These are phyloP conservation scores for Neonectria hederae DNA, from an alignment of 2,329 filamentous ascomycete genomes.

Conservation along the genomic window DNA sequence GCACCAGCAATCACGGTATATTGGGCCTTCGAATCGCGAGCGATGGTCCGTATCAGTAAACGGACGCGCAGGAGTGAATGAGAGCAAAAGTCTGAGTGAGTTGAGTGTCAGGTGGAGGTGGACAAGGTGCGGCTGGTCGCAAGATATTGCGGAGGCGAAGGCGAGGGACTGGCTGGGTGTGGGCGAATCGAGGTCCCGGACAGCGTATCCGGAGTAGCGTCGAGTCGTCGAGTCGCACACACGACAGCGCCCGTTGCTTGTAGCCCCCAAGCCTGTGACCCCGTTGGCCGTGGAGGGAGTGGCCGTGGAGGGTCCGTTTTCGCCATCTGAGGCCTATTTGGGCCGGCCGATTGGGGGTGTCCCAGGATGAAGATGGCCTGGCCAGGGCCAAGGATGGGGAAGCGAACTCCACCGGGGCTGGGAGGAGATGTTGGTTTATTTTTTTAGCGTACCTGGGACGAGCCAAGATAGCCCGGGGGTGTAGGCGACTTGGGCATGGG, in stretches of 20 bases:
- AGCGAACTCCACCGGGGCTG: constrained; percentile 29
- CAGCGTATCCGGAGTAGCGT: constrained; percentile 33
- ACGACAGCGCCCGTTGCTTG: constrained; percentile 27
- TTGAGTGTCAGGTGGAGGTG: constrained; percentile 34
- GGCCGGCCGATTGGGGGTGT: constrained; percentile 28
- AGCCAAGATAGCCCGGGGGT: constrained; percentile 19
- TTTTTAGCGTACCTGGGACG: constrained; percentile 33
- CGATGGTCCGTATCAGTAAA: background rate
- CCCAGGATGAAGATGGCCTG: constrained; percentile 30
- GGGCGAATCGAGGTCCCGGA: constrained; percentile 39
- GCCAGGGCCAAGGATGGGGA: constrained; percentile 28
- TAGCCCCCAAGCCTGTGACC: constrained; percentile 33
- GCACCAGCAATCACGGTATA: background rate
- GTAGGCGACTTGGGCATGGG: background rate
- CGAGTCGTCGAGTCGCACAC: constrained; percentile 36
- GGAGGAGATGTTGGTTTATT: constrained; percentile 30
- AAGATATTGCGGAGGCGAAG: constrained; percentile 45
- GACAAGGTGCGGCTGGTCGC: constrained; percentile 41
- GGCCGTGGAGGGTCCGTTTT: constrained; percentile 16
- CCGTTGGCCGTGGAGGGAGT: constrained; percentile 32
- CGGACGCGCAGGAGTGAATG: constrained; percentile 2
- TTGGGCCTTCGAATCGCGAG: background rate
- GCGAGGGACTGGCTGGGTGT: constrained; percentile 23
- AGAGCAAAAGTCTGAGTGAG: constrained; percentile 32
- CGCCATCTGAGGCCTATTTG: constrained; percentile 29